Evolutionary conservation across 345 rosid genomes (phyloP), one percentile per base, ranked within the genome.

Genomic region (Brassica nigra): DNA sequence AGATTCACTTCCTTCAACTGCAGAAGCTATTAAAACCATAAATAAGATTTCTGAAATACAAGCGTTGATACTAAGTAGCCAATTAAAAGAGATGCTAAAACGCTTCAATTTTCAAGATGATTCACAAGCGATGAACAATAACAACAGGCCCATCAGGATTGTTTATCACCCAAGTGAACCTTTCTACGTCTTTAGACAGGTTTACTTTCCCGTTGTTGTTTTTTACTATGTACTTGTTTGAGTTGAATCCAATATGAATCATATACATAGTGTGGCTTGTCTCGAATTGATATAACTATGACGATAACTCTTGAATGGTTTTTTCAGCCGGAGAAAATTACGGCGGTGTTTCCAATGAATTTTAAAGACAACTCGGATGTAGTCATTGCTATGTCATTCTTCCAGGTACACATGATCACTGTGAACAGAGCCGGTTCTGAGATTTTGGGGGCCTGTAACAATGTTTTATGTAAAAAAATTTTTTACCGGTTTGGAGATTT

Each of bases 141-240:
- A 57, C 11, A 72, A 34, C 78, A 87, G 86, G 74, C 89, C 91
- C 18, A 83, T 90, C 81, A 92, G 84, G 79, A 90, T 92, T 64
- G 87, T 83, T 64, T 88, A 90, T 85, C 90, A 92, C 66, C 92
- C 87, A 1, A 86, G 85, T 70, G 90, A 88, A 80, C 85, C 99
- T 54, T 91, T 92, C 82, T 92, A 91, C 81, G 88, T 92, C 79
- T 87, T 86, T 84, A 91, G 83, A 86, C 90, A 90, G 98, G 97
- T 92, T 85, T 49, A 34, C 8, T 64, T 2, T 9, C 68, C 1
- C 12, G 7, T 62, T 34, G 23, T 54, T 78, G 55, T 49, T 52
- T 52, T 5, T n/a, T 8, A 12, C 27, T 23, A 16, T 31, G 10
- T 31, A 31, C 20, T 3, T 31, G 2, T 63, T 62, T 39, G 18